Percentiles rank a stretch among this genome's conserved stretches.
These are phyloP conservation scores for Rhodomyrtus tomentosa DNA, from an alignment of 345 rosid species.

Conservation along the genomic window DNA sequence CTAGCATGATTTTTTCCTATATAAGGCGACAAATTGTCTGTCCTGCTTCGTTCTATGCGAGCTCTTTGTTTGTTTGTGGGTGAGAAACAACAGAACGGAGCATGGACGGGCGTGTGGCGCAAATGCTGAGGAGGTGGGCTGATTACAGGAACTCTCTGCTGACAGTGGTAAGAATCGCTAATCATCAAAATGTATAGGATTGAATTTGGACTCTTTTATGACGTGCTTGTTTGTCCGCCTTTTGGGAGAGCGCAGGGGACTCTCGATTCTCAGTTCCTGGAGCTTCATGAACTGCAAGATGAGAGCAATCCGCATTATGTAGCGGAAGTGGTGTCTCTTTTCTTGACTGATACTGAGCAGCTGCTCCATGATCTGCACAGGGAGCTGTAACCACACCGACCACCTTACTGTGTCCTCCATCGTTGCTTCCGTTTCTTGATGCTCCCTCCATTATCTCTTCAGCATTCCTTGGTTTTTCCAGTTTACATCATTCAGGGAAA, in stretches of 20 bases:
- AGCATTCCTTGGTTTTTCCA: neutral
- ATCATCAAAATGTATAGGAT: neutral
- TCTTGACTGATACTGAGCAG: conserved; percentile 82
- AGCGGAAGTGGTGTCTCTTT: conserved; percentile 74
- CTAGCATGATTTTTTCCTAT: neutral
- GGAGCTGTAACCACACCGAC: conserved; percentile 29
- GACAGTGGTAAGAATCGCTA: conserved; percentile 35
- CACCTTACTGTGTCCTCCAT: neutral
- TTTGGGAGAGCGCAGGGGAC: conserved; percentile 30
- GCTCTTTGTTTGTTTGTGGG: neutral
- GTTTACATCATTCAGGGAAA: neutral
- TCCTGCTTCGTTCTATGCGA: neutral
- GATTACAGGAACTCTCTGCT: conserved; percentile 68
- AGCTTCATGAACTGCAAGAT: conserved; percentile 85
- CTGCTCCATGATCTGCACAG: conserved; percentile 71
- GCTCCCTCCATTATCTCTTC: neutral
- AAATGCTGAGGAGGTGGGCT: conserved; percentile 65
- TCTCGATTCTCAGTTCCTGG: conserved; percentile 70
- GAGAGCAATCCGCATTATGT: conserved; percentile 94
- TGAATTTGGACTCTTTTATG: neutral
- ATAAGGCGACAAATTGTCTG: neutral
- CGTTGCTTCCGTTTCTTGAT: neutral
- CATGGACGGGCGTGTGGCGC: conserved; percentile 46
- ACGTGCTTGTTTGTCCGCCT: neutral
- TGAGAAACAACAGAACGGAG: neutral